Evolutionary conservation across 192 early-diverging fungal species (phyloP), one percentile per base, ranked within the genome.

Genomic region (Entomortierella lignicola): DNA sequence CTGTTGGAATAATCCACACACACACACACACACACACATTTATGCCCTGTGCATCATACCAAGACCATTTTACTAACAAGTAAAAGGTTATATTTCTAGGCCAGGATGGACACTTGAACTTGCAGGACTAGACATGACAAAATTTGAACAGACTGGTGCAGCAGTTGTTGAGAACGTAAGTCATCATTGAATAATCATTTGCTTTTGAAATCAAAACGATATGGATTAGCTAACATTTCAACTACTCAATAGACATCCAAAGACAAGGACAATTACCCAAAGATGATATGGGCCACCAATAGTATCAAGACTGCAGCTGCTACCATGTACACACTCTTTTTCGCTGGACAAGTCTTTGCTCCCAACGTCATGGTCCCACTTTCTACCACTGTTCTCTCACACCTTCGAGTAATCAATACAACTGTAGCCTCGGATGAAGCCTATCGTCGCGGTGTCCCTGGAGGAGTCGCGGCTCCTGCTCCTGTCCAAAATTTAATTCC

Each of bases 281-380:
- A 69, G 43, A 89, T 89, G 88, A 87, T 89, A 12, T 89, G 88
- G 88, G 75, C 74, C 25, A 89, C 88, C 47, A 89, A 89, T 60
- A 85, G 84, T 47, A 57, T 66, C 39, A 85, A 86, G n/a, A 41
- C 86, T 10, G 83, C 86, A 29, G 72, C 85, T 0, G 71, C 85
- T 0, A 88, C 88, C 42, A 85, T 89, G 80, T 88, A 88, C 31
- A 88, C 88, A 7, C 71, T 89, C 15, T 89, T 89, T 61, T 88
- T 86, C 52, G 82, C 84, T 0, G 88, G 88, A 3, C 80, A 79
- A 26, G 31, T 74, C 11, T 89, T 84, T 80, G 88, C 88, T 0
- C 88, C 88, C 2, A 31, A 69, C 0, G 82, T 81, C 53, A 61
- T 67, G 52, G 84, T 88, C 8, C 75, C 75, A 15, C 66, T 79